Evolutionary conservation across 1,284 basidiomycete genomes (phyloP), one percentile per base, ranked within the genome.

Genomic region (Fomitopsis schrenkii): DNA sequence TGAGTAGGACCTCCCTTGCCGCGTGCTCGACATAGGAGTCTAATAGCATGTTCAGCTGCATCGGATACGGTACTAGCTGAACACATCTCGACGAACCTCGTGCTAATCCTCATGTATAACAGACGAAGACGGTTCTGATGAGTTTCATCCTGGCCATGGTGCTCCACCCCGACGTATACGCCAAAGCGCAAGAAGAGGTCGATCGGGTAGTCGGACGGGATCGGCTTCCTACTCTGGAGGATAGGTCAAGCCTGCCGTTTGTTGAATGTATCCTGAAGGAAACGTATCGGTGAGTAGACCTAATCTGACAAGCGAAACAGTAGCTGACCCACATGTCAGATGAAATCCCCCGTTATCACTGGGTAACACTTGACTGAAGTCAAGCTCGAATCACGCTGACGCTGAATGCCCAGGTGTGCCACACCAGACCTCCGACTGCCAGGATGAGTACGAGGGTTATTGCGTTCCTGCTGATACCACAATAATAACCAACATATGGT

Each of bases 251-350:
- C 68, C 33, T 55, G 62, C 74, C 74, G 0, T 77, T 76, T 63
- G 59, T 77, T 14, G 66, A 71, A n/a, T 73, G 72, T 10, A 62
- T 74, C n/a, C 60, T 76, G 19, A 71, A 70, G 57, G 77, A 79
- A 64, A 66, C 71, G 3, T 54, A 53, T 62, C 57, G 56, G 62
- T 66, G 59, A 35, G 61, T 63, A 26, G 4, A 48, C 30, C 40
- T 60, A 3, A 28, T 35, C 45, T 48, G 55, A 17, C 5, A 5
- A 36, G 5, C n/a, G 1, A 5, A 9, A 22, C 8, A 12, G 12
- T 10, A 40, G 10, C 38, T 40, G 12, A 40, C 38, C 9, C 9
- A 8, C 6, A 40, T 15, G 38, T 10, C 9, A 54, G 52, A 9
- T 54, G 52, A 36, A 54, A 54, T 54, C 17, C n/a, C 7, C 35